Evolutionary conservation across 2,329 filamentous ascomycete species (phyloP), one percentile per base, ranked within the genome.

Genomic region (Sphaceloma murrayae): DNA sequence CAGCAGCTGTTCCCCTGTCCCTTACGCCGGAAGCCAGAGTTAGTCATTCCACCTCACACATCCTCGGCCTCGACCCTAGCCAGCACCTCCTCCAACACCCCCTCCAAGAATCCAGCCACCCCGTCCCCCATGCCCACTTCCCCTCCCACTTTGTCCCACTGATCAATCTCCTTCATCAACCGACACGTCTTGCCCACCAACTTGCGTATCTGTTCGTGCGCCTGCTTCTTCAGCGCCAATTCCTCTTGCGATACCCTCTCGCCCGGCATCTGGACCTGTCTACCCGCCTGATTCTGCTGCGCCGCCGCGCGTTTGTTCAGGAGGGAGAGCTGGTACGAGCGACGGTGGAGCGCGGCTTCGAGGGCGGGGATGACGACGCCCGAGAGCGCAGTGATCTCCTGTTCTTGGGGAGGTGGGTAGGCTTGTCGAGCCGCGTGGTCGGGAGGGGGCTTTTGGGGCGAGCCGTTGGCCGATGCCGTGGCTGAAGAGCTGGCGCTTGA

Each of bases 91-190:
- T 98, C 91, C 24, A 98, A 67, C 50, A 96, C 76, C 0, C 88
- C 89, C 62, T 98, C 91, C 5, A 96, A 65, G 54, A 96, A 93
- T 1, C 84, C 85, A 33, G 80, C 79, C 2, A 94, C 87, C 18
- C 89, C 88, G 33, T 85, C 80, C 0, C 87, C 89, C 89, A 96
- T 95, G 1, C 87, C 86, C 8, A 96, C 86, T 4, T 87, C 85
- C 6, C 42, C 42, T 53, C 86, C 83, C 32, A 80, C 76, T 60
- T 82, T 82, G 63, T 98, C 91, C 63, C 80, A 84, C 51, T 82
- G 75, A 62, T 98, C 89, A 56, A 98, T 86, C 60, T 94, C 87
- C 57, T 81, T 82, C 63, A 94, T 94, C 17, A 89, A 72, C 48
- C 83, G 78, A 2, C 81, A 82, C 21, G 93, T 73, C 59, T 94